Percentiles rank a stretch among this genome's conserved stretches.
phyloP scores from a whole-genome alignment of 1,139 yeast species.

The Yamadazyma spencermartinsiae region DNA sequence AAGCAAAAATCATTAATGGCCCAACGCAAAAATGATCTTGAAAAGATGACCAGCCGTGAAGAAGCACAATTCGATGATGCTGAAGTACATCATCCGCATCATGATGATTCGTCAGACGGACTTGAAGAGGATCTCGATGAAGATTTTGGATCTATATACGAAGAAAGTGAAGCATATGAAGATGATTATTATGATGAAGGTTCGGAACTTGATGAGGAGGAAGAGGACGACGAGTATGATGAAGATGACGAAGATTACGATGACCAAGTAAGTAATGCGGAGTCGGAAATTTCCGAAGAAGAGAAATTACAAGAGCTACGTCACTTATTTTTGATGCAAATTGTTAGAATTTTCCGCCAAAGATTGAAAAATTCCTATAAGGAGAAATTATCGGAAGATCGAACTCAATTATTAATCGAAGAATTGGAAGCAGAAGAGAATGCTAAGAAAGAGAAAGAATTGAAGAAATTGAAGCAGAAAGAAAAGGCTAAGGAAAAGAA shows the following conservation, averaged over 20 bases:
- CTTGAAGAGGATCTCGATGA: conserved; percentile 15
- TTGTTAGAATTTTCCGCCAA: conserved; percentile 71
- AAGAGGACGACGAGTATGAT: conserved; percentile 33
- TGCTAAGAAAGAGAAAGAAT: conserved; percentile 67
- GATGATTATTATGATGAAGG: conserved; percentile 24
- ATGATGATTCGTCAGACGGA: conserved; percentile 17
- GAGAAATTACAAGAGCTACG: conserved; percentile 76
- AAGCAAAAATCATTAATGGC: conserved; percentile 6
- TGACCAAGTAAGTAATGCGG: conserved; percentile 36
- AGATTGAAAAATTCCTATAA: conserved; percentile 71
- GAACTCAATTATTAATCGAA: conserved; percentile 68
- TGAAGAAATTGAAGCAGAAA: conserved; percentile 68
- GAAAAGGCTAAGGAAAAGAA: conserved; percentile 82
- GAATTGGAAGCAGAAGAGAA: conserved; percentile 79
- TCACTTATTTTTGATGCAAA: conserved; percentile 69
- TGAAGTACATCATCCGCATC: conserved; percentile 7
- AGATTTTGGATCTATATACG: conserved; percentile 17
- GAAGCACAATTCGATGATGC: conserved; percentile 9
- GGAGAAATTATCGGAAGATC: conserved; percentile 71
- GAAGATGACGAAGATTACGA: conserved; percentile 33
- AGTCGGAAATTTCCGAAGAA: conserved; percentile 55
- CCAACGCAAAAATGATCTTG: not conserved
- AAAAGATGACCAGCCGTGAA: conserved; percentile 5
- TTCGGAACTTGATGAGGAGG: conserved; percentile 27
- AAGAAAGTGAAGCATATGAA: conserved; percentile 24